These are phyloP conservation scores for Carex pumila DNA, from an alignment of 176 grass and related monocot genomes.

Conservation along the genomic window DNA sequence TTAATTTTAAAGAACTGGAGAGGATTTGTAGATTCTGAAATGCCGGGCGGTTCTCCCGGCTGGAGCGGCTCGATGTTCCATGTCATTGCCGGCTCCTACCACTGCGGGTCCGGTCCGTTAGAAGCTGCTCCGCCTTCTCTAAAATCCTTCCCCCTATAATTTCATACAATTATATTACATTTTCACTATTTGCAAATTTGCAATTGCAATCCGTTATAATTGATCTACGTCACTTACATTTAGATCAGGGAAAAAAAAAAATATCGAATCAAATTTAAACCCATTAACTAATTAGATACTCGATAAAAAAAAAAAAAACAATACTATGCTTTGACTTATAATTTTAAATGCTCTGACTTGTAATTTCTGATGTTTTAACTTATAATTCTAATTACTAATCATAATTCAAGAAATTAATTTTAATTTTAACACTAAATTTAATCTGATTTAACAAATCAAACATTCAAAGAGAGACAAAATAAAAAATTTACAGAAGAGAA, in stretches of 20 bases:
- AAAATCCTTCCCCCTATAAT: not conserved
- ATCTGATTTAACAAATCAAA: too few relatives aligned
- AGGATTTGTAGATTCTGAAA: not conserved
- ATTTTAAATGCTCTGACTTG: too few relatives aligned
- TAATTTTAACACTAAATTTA: too few relatives aligned
- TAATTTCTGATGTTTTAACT: too few relatives aligned
- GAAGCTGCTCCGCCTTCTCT: not conserved
- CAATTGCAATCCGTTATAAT: not conserved
- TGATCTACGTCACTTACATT: not conserved
- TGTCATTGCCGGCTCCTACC: not conserved
- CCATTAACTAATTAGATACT: too few relatives aligned
- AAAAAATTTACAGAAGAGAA: too few relatives aligned
- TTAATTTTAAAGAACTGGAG: not conserved
- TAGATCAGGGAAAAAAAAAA: not conserved
- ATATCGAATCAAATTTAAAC: too few relatives aligned
- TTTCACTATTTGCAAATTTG: not conserved
- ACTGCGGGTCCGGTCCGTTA: not conserved
- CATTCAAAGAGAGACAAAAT: too few relatives aligned
- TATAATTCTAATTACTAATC: too few relatives aligned
- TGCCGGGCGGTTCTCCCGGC: conserved; percentile 13
- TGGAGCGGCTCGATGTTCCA: conserved; percentile 1
- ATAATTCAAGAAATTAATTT: too few relatives aligned
- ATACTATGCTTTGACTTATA: too few relatives aligned
- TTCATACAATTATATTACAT: not conserved
- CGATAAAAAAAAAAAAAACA: too few relatives aligned